Evolutionary conservation across 208 protist genomes (phyloP).

Genomic region (Crithidia acanthocephali): DNA sequence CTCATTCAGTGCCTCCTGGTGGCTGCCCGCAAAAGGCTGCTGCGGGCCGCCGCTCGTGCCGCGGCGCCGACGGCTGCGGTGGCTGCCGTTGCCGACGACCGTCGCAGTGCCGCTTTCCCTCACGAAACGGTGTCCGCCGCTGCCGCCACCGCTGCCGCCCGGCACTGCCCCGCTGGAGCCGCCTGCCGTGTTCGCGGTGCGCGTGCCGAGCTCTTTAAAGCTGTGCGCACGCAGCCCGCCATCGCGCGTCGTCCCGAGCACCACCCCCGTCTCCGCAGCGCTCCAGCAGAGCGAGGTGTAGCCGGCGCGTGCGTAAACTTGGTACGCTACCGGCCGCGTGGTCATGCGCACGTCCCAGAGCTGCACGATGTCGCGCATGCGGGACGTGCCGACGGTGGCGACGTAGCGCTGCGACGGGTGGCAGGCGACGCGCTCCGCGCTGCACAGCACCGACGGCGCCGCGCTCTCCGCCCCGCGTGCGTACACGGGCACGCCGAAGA

Average conservation of each 20-base stretch:
- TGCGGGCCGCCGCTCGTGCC: constrained; percentile 10
- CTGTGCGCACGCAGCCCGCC: constrained; percentile 50
- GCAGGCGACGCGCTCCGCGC: constrained; percentile 69
- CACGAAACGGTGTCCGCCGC: too few relatives aligned
- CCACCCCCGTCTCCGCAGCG: constrained; percentile 33
- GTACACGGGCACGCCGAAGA: constrained; percentile 28
- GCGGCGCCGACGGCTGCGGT: constrained; percentile 19
- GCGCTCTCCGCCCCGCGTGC: not conserved
- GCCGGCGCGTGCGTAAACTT: constrained; percentile 33
- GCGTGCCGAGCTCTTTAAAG: constrained; percentile 32
- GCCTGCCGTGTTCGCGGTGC: not conserved
- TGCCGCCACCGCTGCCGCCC: constrained; percentile 15
- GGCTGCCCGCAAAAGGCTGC: constrained; percentile 1
- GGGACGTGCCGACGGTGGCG: constrained; percentile 49
- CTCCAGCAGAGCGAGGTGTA: constrained; percentile 79
- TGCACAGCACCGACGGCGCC: constrained; percentile 42
- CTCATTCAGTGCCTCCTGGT: constrained; percentile 10
- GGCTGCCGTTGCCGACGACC: not conserved
- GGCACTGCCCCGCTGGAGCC: not conserved
- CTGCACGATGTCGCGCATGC: constrained; percentile 59
- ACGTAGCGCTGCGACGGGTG: constrained; percentile 63
- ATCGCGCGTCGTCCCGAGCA: constrained; percentile 52
- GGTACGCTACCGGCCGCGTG: constrained; percentile 39
- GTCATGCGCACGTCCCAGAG: constrained; percentile 78
- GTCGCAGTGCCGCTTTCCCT: not conserved